Evolutionary conservation across 169 alveolate species (phyloP), one percentile per base, ranked within the genome.

Genomic region (Eimeria sp.): DNA sequence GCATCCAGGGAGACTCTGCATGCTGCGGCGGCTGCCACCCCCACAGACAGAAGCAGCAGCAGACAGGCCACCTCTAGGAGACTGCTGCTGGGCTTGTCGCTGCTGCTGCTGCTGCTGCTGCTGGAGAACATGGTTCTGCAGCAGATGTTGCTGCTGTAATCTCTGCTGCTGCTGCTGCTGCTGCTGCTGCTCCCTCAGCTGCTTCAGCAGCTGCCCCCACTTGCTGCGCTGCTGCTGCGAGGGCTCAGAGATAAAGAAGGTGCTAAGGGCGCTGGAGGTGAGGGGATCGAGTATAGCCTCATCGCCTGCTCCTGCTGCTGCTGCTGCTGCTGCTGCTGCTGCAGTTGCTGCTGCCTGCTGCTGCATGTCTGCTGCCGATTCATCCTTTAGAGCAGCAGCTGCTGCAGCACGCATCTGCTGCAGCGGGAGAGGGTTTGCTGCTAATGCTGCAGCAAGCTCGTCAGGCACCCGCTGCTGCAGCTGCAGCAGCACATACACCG

Each of bases 401-500:
- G 68, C 91, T 6, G 93, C 82, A 43, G 87, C 91, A 25, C 91
- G 85, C 72, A 78, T 78, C 54, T 85, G 72, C 64, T 40, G 83
- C 62, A 91, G 76, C 37, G 87, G 78, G 52, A 78, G 85, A n/a
- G 96, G 96, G 52, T 64, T 78, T 18, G 91, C 87, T 52, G 91
- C 91, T 49, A 93, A 43, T 49, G 90, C 88, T 46, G 96, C 68
- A 27, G 94, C 40, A 9, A 93, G 82, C 13, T 89, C 88, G 10
- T 72, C 89, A 4, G 87, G 68, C 25, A 46, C 94, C 27, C 96
- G 96, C 89, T 82, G 93, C 78, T 64, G 80, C 96, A 93, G 88
- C 96, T 93, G 96, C 89, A 82, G 96, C 89, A 93, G 94, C 88
- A 83, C 80, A 77, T 74, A 93, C 72, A 83, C 76, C 78, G 46